Evolutionary conservation across 352 stramenopile species (phyloP), one percentile per base, ranked within the genome.

Genomic region (Phytopythium chamaehyphon): DNA sequence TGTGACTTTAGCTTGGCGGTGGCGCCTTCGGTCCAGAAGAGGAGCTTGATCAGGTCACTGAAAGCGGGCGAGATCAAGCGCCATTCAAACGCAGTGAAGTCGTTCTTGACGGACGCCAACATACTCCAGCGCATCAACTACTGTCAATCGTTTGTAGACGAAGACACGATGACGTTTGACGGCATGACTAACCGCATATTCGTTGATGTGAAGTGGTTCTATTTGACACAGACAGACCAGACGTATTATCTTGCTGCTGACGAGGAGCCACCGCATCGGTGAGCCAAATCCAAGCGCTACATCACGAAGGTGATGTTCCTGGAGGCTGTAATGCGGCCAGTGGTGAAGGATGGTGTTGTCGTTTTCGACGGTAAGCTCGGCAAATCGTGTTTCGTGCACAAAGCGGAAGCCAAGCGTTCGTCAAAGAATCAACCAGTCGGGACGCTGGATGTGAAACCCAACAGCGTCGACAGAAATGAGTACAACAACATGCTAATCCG

Each of bases 251-350:
- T 65, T 4, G 26, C 56, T 8, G 14, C 35, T 0, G 46, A 54
- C 6, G 62, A 75, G 33, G 9, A 35, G 0, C 16, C 37, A 7
- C 61, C 46, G 1, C 47, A 61, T 35, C 42, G 28, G 0, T 38
- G 45, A 0, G 45, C 49, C 4, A 24, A 46, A 1, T 66, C 50
- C 47, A 71, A 71, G 26, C n/a, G 45, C 8, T 59, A 54, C 38
- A 61, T 72, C 1, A 59, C 51, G 1, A 71, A 66, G 55, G 58
- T 66, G 0, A 71, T 74, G 55, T 68, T 74, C 19, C 7, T 66
- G 1, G 55, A 45, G 0, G 61, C 47, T 1, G 49, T 65, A 0
- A 55, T 55, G 8, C 43, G 55, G 7, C 61, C 57, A 0, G 22
- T 37, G 0, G 47, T 52, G 18, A 39, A 62, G 21, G 11, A 28